Conservation (phyloP, 345 rosid genomes). For the Eucalyptus leucophloia region DNA sequence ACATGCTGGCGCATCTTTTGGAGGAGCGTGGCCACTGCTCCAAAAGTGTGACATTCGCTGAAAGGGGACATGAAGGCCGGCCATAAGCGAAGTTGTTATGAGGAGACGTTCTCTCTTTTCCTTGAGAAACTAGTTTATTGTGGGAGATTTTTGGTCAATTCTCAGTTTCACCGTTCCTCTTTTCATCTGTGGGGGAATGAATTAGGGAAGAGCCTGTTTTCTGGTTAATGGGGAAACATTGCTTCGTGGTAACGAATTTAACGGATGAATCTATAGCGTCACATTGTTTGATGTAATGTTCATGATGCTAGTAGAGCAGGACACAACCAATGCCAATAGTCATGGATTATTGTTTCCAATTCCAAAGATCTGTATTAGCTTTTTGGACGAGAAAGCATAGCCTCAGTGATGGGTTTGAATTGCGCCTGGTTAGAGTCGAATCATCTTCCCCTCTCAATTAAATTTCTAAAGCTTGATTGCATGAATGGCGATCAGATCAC, state of each 20-base stretch:
- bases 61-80: neutral
- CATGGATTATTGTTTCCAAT: neutral
- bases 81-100: neutral
- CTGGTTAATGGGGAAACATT: neutral
- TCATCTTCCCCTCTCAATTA: neutral
- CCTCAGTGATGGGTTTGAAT: neutral
- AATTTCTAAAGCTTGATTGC: neutral
- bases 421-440: neutral
- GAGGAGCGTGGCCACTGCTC: neutral
- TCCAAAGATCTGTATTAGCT: neutral
- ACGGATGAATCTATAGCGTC: neutral
- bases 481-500: neutral
- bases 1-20: neutral
- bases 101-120: neutral
- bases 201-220: neutral
- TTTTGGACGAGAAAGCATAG: neutral
- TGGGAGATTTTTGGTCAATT: neutral
- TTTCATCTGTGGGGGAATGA: neutral
- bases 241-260: neutral
- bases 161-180: neutral
- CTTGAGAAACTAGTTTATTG: neutral
- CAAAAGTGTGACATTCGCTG: neutral
- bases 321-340: neutral
- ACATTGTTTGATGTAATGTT: neutral
- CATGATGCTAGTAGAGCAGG: neutral